Evolutionary conservation across 805 yeast species (phyloP).

Genomic region (Cyberlindnera veronae): DNA sequence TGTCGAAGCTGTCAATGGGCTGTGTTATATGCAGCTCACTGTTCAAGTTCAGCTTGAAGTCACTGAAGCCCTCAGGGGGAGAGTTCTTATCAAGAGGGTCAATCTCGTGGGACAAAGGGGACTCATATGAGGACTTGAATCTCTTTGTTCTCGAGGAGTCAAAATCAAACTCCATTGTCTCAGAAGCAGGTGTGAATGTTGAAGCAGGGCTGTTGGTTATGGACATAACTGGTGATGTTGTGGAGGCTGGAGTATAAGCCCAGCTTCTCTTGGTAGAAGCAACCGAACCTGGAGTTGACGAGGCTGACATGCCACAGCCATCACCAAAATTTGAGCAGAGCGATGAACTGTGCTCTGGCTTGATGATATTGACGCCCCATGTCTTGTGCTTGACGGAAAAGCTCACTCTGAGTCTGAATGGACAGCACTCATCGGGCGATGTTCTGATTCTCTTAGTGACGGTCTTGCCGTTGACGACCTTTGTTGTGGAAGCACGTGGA

Average conservation of each 20-base stretch:
- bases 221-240: slow-evolving; percentile 19
- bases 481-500: slow-evolving; percentile 14
- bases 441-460: slow-evolving; percentile 21
- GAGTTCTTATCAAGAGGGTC: slow-evolving; percentile 17
- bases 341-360: slow-evolving; percentile 22
- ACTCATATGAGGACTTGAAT: slow-evolving; percentile 13
- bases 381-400: slow-evolving; percentile 25
- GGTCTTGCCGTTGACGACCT: slow-evolving; percentile 9
- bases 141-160: slow-evolving; percentile 12
- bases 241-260: slow-evolving; percentile 25
- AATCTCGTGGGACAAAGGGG: slow-evolving; percentile 19
- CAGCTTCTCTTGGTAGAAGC: slow-evolving; percentile 20
- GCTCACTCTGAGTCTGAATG: slow-evolving; percentile 30
- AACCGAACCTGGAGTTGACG: slow-evolving; percentile 14
- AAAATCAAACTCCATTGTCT: slow-evolving; percentile 10
- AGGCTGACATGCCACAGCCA: slow-evolving; percentile 6
- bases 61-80: slow-evolving; percentile 21
- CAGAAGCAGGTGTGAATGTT: slow-evolving; percentile 18
- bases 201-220: slow-evolving; percentile 10
- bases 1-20: neutral
- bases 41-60: slow-evolving; percentile 15
- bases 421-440: slow-evolving; percentile 26
- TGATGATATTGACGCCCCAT: slow-evolving; percentile 27
- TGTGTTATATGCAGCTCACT: slow-evolving; percentile 6
- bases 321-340: slow-evolving; percentile 27